Base-by-base conservation (phyloP, 2,329 filamentous ascomycete species). In the Fragosphaeria purpurea region DNA sequence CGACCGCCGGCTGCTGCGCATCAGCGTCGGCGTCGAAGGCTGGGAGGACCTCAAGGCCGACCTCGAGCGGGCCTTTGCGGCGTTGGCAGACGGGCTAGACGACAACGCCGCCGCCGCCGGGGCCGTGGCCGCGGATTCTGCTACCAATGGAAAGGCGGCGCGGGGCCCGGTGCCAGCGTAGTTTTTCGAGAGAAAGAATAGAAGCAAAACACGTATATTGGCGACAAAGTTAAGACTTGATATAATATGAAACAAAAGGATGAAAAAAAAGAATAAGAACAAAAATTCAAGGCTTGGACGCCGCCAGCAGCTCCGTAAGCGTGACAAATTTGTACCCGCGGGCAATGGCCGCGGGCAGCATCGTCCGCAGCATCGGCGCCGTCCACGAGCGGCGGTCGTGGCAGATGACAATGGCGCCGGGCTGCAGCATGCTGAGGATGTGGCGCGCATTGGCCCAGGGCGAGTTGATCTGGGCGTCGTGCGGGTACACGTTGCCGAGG, bases 301-400 rank as follows among this genome's bases (percentile, higher is more conserved):
- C 65, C 58, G 69, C 69, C 44, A 91, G 65, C 56, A 91, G 69
- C 58, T 83, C 77, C 5, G 83, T 82, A 22, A 95, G 69, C 12
- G 82, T 86, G 34, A 88, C 82, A 39, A 91, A 73, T 50, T 70
- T 71, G 64, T 87, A 95, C 1, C 87, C 88, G 56, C 77, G 74
- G 55, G 71, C 71, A 65, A 71, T 81, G 60, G 94, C 68, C 62
- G 86, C 83, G 0, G 85, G 85, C 57, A 95, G 65, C 40, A 93
- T 83, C 53, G 71, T 76, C 40, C 72, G 70, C 66, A 95, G 63
- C 86, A 95, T 93, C 1, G 86, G 84, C 45, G 76, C 73, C 32
- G 88, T 94, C 86, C 89, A 95, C n/a, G 74, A 70, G 60, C 89
- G 74, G 57, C 88, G 67, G 69, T 95, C 89, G 69, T 95, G 89